Percentiles rank a stretch among this genome's conserved stretches.
These are phyloP conservation scores for Sesbania bispinosa DNA, from an alignment of 306 rosid genomes.

Conservation along the genomic window DNA sequence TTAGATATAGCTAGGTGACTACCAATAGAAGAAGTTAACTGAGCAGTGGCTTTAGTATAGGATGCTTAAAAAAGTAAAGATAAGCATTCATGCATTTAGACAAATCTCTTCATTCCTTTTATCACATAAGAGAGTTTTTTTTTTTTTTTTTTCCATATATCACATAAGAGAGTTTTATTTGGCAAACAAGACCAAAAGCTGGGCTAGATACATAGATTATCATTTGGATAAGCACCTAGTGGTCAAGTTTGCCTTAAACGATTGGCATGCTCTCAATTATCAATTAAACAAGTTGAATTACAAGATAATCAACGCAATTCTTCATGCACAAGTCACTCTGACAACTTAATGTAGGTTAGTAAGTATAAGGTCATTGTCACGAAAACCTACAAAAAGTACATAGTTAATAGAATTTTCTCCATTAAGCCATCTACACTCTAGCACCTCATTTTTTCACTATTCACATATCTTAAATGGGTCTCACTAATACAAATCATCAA, in stretches of 20 bases:
- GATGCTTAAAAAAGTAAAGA: conserved; percentile 15
- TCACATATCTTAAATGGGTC: too few relatives aligned
- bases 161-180: conserved; percentile 5
- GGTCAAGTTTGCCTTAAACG: conserved; percentile 33
- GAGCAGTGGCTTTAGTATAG: neutral
- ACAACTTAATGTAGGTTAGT: conserved; percentile 6
- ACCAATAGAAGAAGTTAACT: neutral
- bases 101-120: neutral
- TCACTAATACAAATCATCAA: too few relatives aligned
- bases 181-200: conserved; percentile 3
- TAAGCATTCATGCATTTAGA: conserved; percentile 7
- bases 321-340: conserved; percentile 28
- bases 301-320: conserved; percentile 21
- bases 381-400: conserved; percentile 10
- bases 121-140: too few relatives aligned
- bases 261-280: neutral
- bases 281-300: conserved; percentile 14
- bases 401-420: neutral
- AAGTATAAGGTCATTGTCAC: conserved; percentile 27
- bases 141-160: too few relatives aligned
- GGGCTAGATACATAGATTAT: neutral
- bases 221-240: neutral
- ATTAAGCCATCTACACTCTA: too few relatives aligned
- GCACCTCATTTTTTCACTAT: too few relatives aligned
- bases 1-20: neutral